Conservation (phyloP, 75 land plant species). For the Pseudotsuga menziesii region DNA sequence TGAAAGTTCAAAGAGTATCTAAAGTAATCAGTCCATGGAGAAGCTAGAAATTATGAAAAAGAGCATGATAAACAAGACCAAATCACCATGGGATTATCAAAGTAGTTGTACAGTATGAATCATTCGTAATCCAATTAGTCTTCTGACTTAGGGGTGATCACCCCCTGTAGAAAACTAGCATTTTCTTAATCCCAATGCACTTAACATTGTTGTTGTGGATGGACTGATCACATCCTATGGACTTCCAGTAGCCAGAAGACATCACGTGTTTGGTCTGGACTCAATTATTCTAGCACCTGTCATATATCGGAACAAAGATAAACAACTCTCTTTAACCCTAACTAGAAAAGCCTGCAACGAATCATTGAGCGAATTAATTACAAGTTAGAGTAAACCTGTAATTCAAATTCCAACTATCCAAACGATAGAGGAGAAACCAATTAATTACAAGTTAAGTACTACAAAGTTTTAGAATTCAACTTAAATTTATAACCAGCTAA, state of each 20-base stretch:
- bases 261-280: not conserved
- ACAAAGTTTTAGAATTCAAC: too few species aligned
- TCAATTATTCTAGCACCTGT: not conserved
- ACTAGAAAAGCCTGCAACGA: conserved; percentile 14
- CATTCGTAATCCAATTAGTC: conserved; percentile 12
- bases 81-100: conserved; percentile 26
- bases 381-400: not conserved
- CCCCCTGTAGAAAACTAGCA: conserved; percentile 9
- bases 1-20: not conserved
- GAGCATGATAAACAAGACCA: not conserved
- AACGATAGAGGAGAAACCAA: not conserved
- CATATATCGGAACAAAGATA: not conserved
- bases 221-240: not conserved
- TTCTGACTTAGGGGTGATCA: not conserved
- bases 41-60: not conserved
- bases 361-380: not conserved
- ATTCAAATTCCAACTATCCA: not conserved
- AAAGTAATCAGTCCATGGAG: not conserved
- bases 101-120: not conserved
- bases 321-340: not conserved
- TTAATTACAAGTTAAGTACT: too few species aligned
- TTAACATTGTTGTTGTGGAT: not conserved
- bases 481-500: too few species aligned
- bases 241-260: conserved; percentile 3
- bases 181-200: conserved; percentile 12